Base-by-base conservation (phyloP, 2,329 filamentous ascomycete species). In the Fusarium solani-melongenae region DNA sequence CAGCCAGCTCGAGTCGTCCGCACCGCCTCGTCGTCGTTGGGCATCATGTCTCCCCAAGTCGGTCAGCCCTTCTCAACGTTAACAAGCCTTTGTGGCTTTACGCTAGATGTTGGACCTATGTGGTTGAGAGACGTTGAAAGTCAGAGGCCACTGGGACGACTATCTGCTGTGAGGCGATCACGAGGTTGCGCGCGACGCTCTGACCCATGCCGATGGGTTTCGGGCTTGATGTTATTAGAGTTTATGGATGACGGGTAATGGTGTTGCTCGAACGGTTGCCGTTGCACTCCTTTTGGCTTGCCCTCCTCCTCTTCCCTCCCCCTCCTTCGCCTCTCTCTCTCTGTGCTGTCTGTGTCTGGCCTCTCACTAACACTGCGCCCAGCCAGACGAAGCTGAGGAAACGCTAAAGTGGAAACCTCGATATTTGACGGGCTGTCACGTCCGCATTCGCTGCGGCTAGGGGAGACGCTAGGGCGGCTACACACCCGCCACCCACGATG, bases 191-290 rank as follows among this genome's bases (percentile, higher is more conserved):
- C 58, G 64, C 64, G 66, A 62, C 69, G 75, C 76, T 77, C 72
- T 77, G 76, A 76, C 75, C 75, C 75, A 76, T 66, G 44, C 76
- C 75, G 76, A 78, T 66, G 72, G 72, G 66, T 70, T 76, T 78
- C 76, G 76, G 76, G 70, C 66, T 69, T 64, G 66, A 64, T 72
- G 58, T 51, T 62, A 68, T 71, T 77, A 78, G 65, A 78, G 76
- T 78, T 77, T 66, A 62, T 56, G 72, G 64, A 67, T 75, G 74
- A 77, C 72, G 67, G 70, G 55, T 64, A 60, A 62, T 71, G 68
- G 56, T 67, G 46, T 51, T 51, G 46, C 46, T 51, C 24, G 46
- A 51, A 75, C 38, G 62, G 68, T 17, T 68, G 63, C 66, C 66
- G 60, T 72, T 61, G 29, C 51, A 59, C 64, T 76, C 69, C 51